These are phyloP conservation scores for Cetradonia linearis DNA, from an alignment of 495 filamentous ascomycete genomes.

Conservation along the genomic window DNA sequence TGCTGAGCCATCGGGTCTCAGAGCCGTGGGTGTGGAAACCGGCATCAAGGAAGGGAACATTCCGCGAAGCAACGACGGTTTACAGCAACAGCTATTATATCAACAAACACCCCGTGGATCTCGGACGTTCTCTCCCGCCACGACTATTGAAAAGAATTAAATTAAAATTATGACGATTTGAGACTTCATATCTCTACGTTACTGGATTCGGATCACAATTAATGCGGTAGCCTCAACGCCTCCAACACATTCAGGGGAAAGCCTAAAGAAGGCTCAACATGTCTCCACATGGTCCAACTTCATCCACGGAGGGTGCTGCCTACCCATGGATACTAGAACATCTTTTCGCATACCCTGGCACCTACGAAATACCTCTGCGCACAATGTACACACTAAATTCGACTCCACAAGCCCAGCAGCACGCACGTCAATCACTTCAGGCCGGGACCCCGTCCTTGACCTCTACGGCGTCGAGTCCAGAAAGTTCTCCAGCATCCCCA, in stretches of 20 bases:
- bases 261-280: constrained; percentile 10
- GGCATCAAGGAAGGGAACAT: constrained; percentile 1
- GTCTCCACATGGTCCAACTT: constrained; percentile 20
- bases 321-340: constrained; percentile 59
- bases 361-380: constrained; percentile 62
- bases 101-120: constrained; percentile 12
- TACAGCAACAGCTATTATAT: constrained; percentile 3
- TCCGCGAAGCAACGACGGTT: constrained; percentile 15
- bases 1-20: background rate
- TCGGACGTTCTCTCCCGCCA: background rate
- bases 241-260: constrained; percentile 1
- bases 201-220: background rate
- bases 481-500: constrained; percentile 33
- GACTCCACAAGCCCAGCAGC: constrained; percentile 38
- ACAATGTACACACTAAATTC: constrained; percentile 68
- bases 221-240: constrained; percentile 7
- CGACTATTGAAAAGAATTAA: background rate
- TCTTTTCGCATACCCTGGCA: constrained; percentile 52
- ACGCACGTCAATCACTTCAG: constrained; percentile 28
- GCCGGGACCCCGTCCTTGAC: constrained; percentile 31
- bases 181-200: background rate
- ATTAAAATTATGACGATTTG: constrained; percentile 4
- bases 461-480: constrained; percentile 29
- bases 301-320: constrained; percentile 35
- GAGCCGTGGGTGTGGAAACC: background rate